Percentiles rank a stretch among this genome's conserved stretches.
Evolutionary conservation across 352 stramenopile genomes (phyloP).

Genomic region (Phytophthora foliorum): DNA sequence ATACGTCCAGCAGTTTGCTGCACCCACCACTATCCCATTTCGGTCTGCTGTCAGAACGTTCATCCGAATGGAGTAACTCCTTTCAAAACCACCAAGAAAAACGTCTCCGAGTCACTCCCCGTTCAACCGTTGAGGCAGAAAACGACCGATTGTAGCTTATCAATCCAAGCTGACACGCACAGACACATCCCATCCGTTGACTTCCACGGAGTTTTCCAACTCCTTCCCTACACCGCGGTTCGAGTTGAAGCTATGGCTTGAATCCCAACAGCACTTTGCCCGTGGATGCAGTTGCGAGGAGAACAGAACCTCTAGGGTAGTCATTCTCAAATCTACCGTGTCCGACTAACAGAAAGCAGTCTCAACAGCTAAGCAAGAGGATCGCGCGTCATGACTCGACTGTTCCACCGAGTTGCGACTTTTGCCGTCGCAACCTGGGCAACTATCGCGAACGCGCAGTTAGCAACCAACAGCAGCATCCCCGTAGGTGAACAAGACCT

Average conservation of each 20-base stretch:
- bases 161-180: neutral
- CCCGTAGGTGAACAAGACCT: slow-evolving; percentile 23
- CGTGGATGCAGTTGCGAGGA: slow-evolving; percentile 1
- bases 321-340: slow-evolving; percentile 32
- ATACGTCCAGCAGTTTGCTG: slow-evolving; percentile 21
- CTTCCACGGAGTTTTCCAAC: slow-evolving; percentile 25
- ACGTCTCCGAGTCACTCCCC: no score
- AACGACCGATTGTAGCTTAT: slow-evolving; percentile 18
- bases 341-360: slow-evolving; percentile 14
- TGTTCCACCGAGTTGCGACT: slow-evolving; percentile 26
- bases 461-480: slow-evolving; percentile 21
- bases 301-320: neutral
- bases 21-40: slow-evolving; percentile 27
- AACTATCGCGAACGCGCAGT: slow-evolving; percentile 19
- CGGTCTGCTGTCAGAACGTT: slow-evolving; percentile 26
- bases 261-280: slow-evolving; percentile 4
- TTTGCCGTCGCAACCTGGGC: slow-evolving; percentile 27
- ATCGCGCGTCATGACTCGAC: slow-evolving; percentile 25
- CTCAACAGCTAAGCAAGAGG: slow-evolving; percentile 13
- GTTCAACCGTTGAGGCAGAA: slow-evolving; percentile 12
- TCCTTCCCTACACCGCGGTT: neutral
- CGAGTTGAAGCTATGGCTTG: neutral
- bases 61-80: slow-evolving; percentile 16
- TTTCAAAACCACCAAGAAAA: slow-evolving; percentile 9
- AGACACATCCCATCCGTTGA: slow-evolving; percentile 31